phyloP scores from a whole-genome alignment of 2,329 filamentous ascomycete species.

The Davidsoniella australis region DNA sequence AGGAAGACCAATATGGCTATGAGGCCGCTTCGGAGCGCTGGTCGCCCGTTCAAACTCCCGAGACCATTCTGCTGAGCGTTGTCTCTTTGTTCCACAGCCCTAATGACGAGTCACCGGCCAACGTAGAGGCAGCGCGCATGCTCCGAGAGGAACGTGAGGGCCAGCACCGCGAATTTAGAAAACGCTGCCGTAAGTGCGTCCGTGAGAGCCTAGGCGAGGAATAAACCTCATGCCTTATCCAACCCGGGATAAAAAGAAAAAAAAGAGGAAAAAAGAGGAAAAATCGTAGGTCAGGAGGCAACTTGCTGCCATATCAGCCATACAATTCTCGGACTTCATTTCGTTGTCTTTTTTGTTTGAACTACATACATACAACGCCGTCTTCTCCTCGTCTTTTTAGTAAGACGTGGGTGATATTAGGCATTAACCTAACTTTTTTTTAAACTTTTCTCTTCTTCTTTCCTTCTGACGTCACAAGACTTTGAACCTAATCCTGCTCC shows the following conservation, averaged over 20 bases:
- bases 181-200: constrained; percentile 60
- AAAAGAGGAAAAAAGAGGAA: background rate
- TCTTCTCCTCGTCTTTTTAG: background rate
- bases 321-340: too few species aligned
- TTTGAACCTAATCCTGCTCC: too few species aligned
- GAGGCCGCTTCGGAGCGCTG: constrained; percentile 80
- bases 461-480: too few species aligned
- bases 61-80: constrained; percentile 81
- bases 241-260: background rate
- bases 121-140: constrained; percentile 79
- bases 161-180: constrained; percentile 54
- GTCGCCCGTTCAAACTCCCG: constrained; percentile 86
- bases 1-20: constrained; percentile 88
- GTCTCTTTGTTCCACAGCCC: constrained; percentile 85
- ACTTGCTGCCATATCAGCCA: too few species aligned
- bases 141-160: constrained; percentile 61
- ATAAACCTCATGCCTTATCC: constrained; percentile 17
- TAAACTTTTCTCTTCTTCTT: background rate
- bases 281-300: background rate
- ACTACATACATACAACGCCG: background rate
- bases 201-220: constrained; percentile 67
- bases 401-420: too few species aligned
- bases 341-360: background rate
- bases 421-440: background rate
- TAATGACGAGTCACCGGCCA: constrained; percentile 90